Evolutionary conservation across 495 filamentous ascomycete species (phyloP).

Genomic region (Hypoxylon crocopeplum): DNA sequence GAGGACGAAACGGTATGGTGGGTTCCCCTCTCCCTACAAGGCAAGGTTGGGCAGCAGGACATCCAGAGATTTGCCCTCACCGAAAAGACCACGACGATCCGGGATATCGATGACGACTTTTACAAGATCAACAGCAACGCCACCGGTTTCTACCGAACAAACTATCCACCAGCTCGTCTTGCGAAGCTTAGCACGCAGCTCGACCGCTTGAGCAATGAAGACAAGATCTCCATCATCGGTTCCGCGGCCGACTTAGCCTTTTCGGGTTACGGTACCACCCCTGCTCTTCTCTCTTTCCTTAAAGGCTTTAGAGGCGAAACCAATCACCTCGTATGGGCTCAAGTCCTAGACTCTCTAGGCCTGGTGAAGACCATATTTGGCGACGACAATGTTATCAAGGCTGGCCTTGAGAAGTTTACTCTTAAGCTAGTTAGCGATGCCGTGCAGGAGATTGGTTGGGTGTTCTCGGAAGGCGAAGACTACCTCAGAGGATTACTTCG

Average conservation of each 20-base stretch:
- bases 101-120: conserved; percentile 76
- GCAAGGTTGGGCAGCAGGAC: conserved; percentile 59
- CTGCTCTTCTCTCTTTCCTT: conserved; percentile 78
- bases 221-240: conserved; percentile 89
- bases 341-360: conserved; percentile 73
- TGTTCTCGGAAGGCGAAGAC: conserved; percentile 75
- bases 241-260: conserved; percentile 92
- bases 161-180: conserved; percentile 82
- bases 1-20: conserved; percentile 96
- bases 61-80: conserved; percentile 67
- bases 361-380: conserved; percentile 58
- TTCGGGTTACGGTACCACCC: conserved; percentile 80
- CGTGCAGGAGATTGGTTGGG: conserved; percentile 84
- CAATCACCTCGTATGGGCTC: conserved; percentile 88
- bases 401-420: conserved; percentile 75
- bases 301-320: conserved; percentile 81
- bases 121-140: conserved; percentile 93
- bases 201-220: conserved; percentile 75
- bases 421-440: conserved; percentile 73
- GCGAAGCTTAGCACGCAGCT: conserved; percentile 77
- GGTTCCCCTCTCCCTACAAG: conserved; percentile 84
- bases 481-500: conserved; percentile 82
- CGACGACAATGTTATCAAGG: conserved; percentile 60
- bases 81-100: conserved; percentile 74
- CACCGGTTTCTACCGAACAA: conserved; percentile 91